Conservation (phyloP, 169 alveolate species). For the Plasmodium gallinaceum region DNA sequence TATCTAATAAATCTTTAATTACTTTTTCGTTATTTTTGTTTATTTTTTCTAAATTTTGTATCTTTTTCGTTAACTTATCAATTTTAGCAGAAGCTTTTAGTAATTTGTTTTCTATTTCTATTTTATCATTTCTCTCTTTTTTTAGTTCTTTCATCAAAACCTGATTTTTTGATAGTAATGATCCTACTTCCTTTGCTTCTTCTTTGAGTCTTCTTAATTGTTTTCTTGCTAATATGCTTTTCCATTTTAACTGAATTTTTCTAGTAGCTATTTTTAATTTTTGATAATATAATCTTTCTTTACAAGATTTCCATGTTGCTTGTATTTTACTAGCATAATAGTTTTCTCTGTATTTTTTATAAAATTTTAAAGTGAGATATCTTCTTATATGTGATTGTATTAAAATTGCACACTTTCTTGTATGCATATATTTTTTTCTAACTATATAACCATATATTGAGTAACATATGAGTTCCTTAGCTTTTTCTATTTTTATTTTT, state of each 20-base stretch:
- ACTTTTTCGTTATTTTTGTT: slow-evolving; percentile 58
- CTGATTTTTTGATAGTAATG: slow-evolving; percentile 81
- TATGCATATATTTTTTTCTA: slow-evolving; percentile 22
- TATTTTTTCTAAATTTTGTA: slow-evolving; percentile 80
- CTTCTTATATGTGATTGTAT: slow-evolving; percentile 52
- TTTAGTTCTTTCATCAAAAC: slow-evolving; percentile 80
- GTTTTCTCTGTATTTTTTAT: slow-evolving; percentile 68
- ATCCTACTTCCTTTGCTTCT: slow-evolving; percentile 86
- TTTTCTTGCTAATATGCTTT: slow-evolving; percentile 85
- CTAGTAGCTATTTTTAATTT: slow-evolving; percentile 78
- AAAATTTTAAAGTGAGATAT: slow-evolving; percentile 7
- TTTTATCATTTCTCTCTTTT: slow-evolving; percentile 82
- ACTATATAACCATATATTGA: slow-evolving; percentile 25
- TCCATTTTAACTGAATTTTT: slow-evolving; percentile 86
- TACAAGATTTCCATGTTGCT: slow-evolving; percentile 82
- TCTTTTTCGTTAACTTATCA: slow-evolving; percentile 70
- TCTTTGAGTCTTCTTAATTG: slow-evolving; percentile 85
- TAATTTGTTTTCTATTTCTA: slow-evolving; percentile 85
- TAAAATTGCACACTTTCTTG: slow-evolving; percentile 24
- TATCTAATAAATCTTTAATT: slow-evolving; percentile 25
- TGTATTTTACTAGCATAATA: slow-evolving; percentile 85
- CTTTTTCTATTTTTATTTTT: slow-evolving; percentile 1
- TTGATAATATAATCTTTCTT: slow-evolving; percentile 75
- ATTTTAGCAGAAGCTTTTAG: slow-evolving; percentile 85
- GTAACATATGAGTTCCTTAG: slow-evolving; percentile 23